Conservation (phyloP, 257 asterid genomes). For the Solanum acaule region DNA sequence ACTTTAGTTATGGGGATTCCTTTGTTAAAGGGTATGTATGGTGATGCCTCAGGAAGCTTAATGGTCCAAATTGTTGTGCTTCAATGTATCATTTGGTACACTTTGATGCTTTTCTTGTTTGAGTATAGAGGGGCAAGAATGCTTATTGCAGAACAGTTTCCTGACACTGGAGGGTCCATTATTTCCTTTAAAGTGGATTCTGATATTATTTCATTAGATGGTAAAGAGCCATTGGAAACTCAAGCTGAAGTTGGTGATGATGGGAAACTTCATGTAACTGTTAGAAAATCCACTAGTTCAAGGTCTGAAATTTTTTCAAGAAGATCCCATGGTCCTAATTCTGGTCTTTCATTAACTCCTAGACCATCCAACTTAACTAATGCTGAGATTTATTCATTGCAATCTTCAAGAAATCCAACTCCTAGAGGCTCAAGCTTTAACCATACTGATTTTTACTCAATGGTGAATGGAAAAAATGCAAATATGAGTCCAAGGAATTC, state of each 20-base stretch:
- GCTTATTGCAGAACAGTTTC: conserved; percentile 44
- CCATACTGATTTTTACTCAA: conserved; percentile 36
- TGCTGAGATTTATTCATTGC: conserved; percentile 44
- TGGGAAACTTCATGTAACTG: conserved; percentile 43
- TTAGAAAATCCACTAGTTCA: conserved; percentile 36
- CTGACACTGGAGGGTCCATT: conserved; percentile 34
- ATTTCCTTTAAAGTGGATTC: conserved; percentile 39
- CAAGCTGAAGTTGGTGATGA: conserved; percentile 44
- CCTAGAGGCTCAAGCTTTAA: conserved; percentile 43
- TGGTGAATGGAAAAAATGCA: conserved; percentile 32
- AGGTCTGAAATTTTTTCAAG: conserved; percentile 42
- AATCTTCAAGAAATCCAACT: conserved; percentile 43
- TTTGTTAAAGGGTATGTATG: conserved; percentile 41
- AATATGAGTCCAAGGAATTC: conserved; percentile 35
- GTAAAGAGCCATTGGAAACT: conserved; percentile 39
- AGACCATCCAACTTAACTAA: conserved; percentile 42
- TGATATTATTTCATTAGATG: conserved; percentile 37
- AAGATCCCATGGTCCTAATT: conserved; percentile 26
- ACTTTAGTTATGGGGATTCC: conserved; percentile 52
- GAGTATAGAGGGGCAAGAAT: conserved; percentile 42
- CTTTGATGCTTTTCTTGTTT: conserved; percentile 39
- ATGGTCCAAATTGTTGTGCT: conserved; percentile 47
- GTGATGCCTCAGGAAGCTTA: conserved; percentile 31
- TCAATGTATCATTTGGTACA: conserved; percentile 45
- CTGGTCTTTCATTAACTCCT: conserved; percentile 38